A percentile compares a stretch with the other conserved stretches of the same genome.
Evolutionary conservation across 768 basidiomycete species (phyloP).

Genomic region (Naganishia vaughanmartiniae): DNA sequence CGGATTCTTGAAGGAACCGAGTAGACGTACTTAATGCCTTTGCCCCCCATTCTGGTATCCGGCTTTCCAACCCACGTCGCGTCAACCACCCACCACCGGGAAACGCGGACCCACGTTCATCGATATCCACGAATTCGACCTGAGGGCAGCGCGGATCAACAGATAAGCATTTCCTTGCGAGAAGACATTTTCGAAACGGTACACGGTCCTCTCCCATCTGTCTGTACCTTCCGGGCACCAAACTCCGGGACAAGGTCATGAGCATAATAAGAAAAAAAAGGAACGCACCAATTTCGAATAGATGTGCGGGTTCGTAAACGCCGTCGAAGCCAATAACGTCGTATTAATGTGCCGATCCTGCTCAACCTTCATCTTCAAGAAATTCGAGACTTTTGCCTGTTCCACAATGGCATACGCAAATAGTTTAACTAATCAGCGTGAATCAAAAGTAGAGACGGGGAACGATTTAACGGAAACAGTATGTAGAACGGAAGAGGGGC

Average conservation of each 20-base stretch:
- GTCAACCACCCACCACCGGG: constrained; percentile 63
- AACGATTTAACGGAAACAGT: background rate
- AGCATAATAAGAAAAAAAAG: too few relatives aligned
- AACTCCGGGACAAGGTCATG: too few relatives aligned
- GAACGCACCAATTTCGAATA: constrained; percentile 76
- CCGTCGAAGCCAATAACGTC: constrained; percentile 83
- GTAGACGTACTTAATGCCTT: constrained; percentile 57
- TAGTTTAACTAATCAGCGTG: background rate
- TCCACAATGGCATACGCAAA: too few relatives aligned
- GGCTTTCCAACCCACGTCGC: constrained; percentile 61
- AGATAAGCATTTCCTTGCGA: background rate
- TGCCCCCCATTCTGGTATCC: constrained; percentile 70
- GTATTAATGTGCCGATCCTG: constrained; percentile 91
- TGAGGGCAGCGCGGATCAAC: constrained; percentile 9
- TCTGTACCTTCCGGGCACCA: too few relatives aligned
- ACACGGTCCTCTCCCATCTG: too few relatives aligned
- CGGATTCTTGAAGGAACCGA: background rate
- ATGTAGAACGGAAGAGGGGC: too few relatives aligned
- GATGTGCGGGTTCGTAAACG: constrained; percentile 95
- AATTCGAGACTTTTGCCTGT: constrained; percentile 77
- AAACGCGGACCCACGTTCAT: constrained; percentile 83
- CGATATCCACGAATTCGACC: constrained; percentile 84
- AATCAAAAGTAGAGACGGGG: background rate
- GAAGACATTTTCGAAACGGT: background rate
- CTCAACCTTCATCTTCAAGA: constrained; percentile 68